Evolutionary conservation across 139 green algal genomes (phyloP).

Genomic region (Pseudopediastrum boryanum): DNA sequence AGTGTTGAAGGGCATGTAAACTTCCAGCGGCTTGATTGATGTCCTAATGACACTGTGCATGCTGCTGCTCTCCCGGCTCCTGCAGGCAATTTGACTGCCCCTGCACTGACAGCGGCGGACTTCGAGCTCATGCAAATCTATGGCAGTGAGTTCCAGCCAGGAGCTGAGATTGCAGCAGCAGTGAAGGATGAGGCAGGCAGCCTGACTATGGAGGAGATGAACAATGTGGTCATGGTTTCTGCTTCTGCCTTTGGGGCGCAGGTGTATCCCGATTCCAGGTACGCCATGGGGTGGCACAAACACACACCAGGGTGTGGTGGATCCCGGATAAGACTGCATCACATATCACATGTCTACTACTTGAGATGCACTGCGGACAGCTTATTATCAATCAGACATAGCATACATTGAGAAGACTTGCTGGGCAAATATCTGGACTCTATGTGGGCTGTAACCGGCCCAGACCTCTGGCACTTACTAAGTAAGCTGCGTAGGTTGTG

Average conservation of each 20-base stretch:
- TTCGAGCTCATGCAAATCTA: constrained; percentile 76
- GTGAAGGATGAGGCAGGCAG: not conserved
- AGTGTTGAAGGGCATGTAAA: too few relatives aligned
- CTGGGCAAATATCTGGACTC: too few relatives aligned
- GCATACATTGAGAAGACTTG: too few relatives aligned
- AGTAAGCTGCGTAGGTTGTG: not conserved
- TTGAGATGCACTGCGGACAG: too few relatives aligned
- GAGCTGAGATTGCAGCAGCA: constrained; percentile 13
- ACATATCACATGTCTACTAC: too few relatives aligned
- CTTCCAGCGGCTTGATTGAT: too few relatives aligned
- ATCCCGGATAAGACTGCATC: too few relatives aligned
- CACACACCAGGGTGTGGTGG: too few relatives aligned
- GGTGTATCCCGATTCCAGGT: constrained; percentile 38
- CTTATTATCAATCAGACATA: too few relatives aligned
- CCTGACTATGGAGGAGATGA: not conserved
- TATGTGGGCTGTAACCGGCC: too few relatives aligned
- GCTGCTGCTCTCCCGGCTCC: constrained; percentile 1
- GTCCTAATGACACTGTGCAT: not conserved
- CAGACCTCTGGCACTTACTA: too few relatives aligned
- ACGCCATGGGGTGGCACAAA: too few relatives aligned
- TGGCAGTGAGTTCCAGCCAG: constrained; percentile 28
- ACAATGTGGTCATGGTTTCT: constrained; percentile 38
- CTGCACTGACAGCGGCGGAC: constrained; percentile 61
- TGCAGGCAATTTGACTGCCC: not conserved
- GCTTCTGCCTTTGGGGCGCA: constrained; percentile 35